Evolutionary conservation across 306 rosid species (phyloP).

Genomic region (Hippophae rhamnoides): DNA sequence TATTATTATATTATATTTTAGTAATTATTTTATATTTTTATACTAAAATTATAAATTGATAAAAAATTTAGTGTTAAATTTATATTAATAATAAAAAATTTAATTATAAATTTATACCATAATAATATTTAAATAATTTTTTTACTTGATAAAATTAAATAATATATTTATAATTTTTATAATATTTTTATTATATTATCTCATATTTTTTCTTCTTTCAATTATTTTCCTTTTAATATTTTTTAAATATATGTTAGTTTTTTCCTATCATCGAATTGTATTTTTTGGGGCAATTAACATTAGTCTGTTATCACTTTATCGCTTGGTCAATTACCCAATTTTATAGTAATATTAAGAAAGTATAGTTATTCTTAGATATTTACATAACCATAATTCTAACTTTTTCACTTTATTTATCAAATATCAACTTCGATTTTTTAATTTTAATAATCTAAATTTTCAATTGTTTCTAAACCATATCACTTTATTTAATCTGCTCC

Average conservation of each 20-base stretch:
- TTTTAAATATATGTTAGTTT: background rate
- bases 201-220: too few species aligned
- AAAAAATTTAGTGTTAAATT: too few species aligned
- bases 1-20: too few species aligned
- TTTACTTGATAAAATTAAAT: too few species aligned
- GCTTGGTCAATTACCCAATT: conserved; percentile 48
- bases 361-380: conserved; percentile 19
- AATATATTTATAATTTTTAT: too few species aligned
- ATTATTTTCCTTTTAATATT: background rate
- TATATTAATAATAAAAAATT: too few species aligned
- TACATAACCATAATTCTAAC: background rate
- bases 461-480: conserved; percentile 7
- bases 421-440: too few species aligned
- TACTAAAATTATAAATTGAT: too few species aligned
- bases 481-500: conserved; percentile 53
- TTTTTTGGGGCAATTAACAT: conserved; percentile 2
- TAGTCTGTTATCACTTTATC: conserved; percentile 42
- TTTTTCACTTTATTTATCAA: background rate
- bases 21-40: too few species aligned
- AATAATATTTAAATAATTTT: too few species aligned
- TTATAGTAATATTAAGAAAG: conserved; percentile 17
- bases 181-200: too few species aligned
- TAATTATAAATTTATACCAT: too few species aligned
- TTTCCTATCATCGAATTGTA: background rate
- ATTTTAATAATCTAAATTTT: background rate